Evolutionary conservation across 768 basidiomycete species (phyloP).

Genomic region (Fibroporia radiculosa): DNA sequence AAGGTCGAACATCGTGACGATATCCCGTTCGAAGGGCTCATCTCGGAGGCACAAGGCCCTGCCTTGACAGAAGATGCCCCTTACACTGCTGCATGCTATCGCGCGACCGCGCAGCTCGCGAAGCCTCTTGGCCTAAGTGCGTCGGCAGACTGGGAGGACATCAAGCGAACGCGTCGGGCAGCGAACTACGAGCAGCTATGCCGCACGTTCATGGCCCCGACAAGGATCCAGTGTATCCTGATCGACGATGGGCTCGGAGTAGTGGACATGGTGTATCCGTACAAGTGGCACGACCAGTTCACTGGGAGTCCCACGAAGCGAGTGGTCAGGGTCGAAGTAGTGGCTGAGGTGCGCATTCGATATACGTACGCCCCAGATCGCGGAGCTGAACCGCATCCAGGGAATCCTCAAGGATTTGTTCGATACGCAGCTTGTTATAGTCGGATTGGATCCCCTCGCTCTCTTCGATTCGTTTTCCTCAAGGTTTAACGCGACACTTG

Average conservation of each 20-base stretch:
- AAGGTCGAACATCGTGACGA: conserved; percentile 32
- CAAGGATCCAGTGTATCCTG: conserved; percentile 60
- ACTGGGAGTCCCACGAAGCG: conserved; percentile 45
- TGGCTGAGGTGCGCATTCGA: conserved; percentile 51
- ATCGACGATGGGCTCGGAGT: conserved; percentile 66
- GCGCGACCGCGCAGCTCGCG: conserved; percentile 49
- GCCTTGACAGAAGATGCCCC: conserved; percentile 43
- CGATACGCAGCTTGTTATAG: conserved; percentile 6
- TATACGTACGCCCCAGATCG: background rate
- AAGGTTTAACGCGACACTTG: conserved; percentile 30
- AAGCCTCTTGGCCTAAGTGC: conserved; percentile 36
- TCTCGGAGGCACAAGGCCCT: conserved; percentile 55
- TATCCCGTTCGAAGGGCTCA: conserved; percentile 54
- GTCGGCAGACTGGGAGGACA: conserved; percentile 45
- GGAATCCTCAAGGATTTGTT: conserved; percentile 20
- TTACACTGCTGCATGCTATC: conserved; percentile 50
- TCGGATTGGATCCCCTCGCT: background rate
- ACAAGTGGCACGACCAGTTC: conserved; percentile 57
- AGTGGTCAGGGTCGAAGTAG: conserved; percentile 60
- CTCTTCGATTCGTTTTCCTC: conserved; percentile 20
- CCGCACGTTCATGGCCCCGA: conserved; percentile 40
- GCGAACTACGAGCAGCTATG: conserved; percentile 54
- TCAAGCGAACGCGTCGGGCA: conserved; percentile 39
- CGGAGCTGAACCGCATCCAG: conserved; percentile 1
- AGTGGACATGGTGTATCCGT: conserved; percentile 38